phyloP scores from a whole-genome alignment of 1,139 yeast species.

The Groenewaldozyma auringiensis region DNA sequence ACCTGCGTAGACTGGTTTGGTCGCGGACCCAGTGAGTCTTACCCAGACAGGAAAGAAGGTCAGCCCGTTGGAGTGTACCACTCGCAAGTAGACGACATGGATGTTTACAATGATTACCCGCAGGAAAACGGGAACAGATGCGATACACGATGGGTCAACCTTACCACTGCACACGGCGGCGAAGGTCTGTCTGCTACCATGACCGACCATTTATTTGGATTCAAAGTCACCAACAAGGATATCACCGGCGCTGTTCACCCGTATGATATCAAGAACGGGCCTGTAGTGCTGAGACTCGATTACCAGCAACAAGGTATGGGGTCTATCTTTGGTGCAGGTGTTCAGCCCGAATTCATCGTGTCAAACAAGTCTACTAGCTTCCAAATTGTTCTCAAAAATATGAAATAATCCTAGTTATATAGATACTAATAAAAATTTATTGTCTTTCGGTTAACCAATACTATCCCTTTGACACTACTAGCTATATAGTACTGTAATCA shows the following conservation, averaged over 20 bases:
- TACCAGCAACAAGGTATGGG: constrained; percentile 32
- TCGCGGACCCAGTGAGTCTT: constrained; percentile 33
- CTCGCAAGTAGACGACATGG: constrained; percentile 16
- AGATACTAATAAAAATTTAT: background rate
- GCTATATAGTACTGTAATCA: too few relatives aligned
- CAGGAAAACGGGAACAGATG: constrained; percentile 34
- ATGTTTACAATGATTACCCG: constrained; percentile 29
- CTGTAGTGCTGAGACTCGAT: constrained; percentile 25
- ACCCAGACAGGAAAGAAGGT: constrained; percentile 28
- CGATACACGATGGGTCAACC: constrained; percentile 29
- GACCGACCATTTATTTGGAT: constrained; percentile 11
- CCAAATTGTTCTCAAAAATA: background rate
- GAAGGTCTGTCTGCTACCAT: constrained; percentile 5
- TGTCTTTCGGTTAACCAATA: too few relatives aligned
- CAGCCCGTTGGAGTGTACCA: constrained; percentile 23
- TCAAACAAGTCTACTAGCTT: background rate
- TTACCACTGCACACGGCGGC: constrained; percentile 6
- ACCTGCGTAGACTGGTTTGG: constrained; percentile 28
- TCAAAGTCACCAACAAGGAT: constrained; percentile 12
- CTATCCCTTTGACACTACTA: too few relatives aligned
- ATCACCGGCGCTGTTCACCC: constrained; percentile 28
- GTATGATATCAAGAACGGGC: constrained; percentile 19
- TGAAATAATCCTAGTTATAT: background rate
- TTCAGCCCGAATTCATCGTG: constrained; percentile 10
- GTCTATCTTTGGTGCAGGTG: constrained; percentile 32